Conservation (phyloP, 108 stramenopile species). For the Nannochloropsis salina region DNA sequence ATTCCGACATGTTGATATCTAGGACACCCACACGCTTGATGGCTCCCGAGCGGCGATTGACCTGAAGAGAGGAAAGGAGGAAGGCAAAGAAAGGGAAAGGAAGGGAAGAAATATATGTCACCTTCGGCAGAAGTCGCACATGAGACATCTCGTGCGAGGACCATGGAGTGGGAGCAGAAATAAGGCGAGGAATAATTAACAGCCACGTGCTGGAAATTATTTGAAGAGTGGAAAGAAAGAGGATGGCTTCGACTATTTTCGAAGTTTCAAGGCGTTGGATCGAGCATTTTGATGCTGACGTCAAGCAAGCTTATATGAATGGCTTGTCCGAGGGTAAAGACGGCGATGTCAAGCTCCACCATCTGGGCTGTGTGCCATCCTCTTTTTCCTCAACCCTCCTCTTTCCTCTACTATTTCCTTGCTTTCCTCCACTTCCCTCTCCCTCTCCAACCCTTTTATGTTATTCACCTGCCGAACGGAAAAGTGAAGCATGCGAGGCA, state of each 20-base stretch:
- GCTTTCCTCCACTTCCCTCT: not conserved
- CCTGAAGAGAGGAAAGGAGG: not conserved
- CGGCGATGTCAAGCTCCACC: no score
- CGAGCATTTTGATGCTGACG: no score
- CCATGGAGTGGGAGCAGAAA: not conserved
- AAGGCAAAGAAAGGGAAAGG: not conserved
- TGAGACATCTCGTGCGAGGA: no score
- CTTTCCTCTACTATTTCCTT: not conserved
- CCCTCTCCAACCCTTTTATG: not conserved
- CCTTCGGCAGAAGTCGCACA: no score
- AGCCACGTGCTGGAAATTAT: not conserved
- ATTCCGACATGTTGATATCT: not conserved
- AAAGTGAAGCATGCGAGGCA: constrained; percentile 17
- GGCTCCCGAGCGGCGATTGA: not conserved
- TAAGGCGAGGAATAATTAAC: not conserved
- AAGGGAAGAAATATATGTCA: not conserved
- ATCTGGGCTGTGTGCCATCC: no score
- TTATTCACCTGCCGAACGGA: not conserved
- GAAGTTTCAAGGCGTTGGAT: no score
- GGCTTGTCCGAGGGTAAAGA: no score
- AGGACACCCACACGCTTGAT: not conserved
- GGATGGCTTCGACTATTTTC: no score
- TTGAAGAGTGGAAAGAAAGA: no score
- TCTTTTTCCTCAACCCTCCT: no score
- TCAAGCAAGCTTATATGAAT: no score